phyloP scores from a whole-genome alignment of 257 asterid species.

The Craterostigma plantagineum region DNA sequence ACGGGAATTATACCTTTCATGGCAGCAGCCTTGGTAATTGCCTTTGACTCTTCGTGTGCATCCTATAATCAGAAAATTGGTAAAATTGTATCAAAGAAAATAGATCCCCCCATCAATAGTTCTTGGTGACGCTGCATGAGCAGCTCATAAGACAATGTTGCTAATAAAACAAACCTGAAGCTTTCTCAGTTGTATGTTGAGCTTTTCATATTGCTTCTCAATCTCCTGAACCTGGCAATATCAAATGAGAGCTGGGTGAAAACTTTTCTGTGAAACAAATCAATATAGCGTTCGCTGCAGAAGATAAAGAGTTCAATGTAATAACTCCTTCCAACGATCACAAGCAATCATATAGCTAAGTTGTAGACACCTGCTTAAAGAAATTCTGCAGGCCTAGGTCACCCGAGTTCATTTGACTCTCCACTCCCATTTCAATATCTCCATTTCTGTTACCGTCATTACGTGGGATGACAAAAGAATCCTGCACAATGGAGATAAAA shows the following conservation, averaged over 20 bases:
- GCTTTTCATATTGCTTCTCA: constrained; percentile 76
- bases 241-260: constrained; percentile 12
- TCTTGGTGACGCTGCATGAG: no score
- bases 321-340: constrained; percentile 4
- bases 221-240: constrained; percentile 63
- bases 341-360: constrained; percentile 9
- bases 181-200: constrained; percentile 58
- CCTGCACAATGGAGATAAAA: constrained; percentile 23
- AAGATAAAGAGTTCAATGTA: no score
- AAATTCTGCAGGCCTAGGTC: constrained; percentile 75
- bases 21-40: constrained; percentile 77
- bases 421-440: constrained; percentile 82
- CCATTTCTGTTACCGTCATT: constrained; percentile 39
- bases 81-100: no score
- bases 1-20: constrained; percentile 52
- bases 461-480: constrained; percentile 45
- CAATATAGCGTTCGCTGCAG: no score
- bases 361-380: constrained; percentile 59
- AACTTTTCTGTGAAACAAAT: constrained; percentile 2
- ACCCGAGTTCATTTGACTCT: constrained; percentile 36
- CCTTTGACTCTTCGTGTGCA: constrained; percentile 95
- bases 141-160: no score
- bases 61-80: constrained; percentile 32
- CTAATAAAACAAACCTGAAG: constrained; percentile 47
- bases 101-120: no score